phyloP scores from a whole-genome alignment of 1,284 basidiomycete genomes.

The Pholiota adiposa region DNA sequence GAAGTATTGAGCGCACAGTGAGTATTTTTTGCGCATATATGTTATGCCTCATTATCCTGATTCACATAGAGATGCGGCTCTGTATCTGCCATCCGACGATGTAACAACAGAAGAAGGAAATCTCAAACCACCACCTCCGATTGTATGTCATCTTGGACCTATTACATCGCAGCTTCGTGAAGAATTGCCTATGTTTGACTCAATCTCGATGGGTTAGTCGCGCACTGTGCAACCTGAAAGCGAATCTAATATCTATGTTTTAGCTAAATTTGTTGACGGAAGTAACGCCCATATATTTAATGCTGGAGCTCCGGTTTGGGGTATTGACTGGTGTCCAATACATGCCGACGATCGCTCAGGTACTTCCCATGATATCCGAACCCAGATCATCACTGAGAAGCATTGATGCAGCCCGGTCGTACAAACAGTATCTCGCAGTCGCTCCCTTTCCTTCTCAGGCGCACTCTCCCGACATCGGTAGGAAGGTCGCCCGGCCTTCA shows the following conservation, averaged over 20 bases:
- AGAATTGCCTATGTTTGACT: constrained; percentile 58
- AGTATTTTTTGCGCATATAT: constrained; percentile 30
- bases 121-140: constrained; percentile 51
- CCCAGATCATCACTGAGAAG: background rate
- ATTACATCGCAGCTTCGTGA: constrained; percentile 53
- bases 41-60: constrained; percentile 12
- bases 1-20: constrained; percentile 52
- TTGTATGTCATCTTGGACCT: constrained; percentile 68
- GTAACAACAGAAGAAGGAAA: constrained; percentile 50
- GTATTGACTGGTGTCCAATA: constrained; percentile 89
- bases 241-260: background rate
- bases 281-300: constrained; percentile 73
- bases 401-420: constrained; percentile 47
- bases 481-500: constrained; percentile 52
- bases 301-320: constrained; percentile 86
- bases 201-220: constrained; percentile 58
- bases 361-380: constrained; percentile 32
- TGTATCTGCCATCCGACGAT: constrained; percentile 60
- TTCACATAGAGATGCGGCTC: constrained; percentile 51
- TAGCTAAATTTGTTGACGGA: constrained; percentile 52
- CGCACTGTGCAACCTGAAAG: background rate
- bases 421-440: constrained; percentile 83
- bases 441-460: constrained; percentile 68
- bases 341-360: constrained; percentile 61
- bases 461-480: constrained; percentile 65